These are phyloP conservation scores for Boletus tomentosulus DNA, from an alignment of 768 basidiomycete species.

Conservation along the genomic window DNA sequence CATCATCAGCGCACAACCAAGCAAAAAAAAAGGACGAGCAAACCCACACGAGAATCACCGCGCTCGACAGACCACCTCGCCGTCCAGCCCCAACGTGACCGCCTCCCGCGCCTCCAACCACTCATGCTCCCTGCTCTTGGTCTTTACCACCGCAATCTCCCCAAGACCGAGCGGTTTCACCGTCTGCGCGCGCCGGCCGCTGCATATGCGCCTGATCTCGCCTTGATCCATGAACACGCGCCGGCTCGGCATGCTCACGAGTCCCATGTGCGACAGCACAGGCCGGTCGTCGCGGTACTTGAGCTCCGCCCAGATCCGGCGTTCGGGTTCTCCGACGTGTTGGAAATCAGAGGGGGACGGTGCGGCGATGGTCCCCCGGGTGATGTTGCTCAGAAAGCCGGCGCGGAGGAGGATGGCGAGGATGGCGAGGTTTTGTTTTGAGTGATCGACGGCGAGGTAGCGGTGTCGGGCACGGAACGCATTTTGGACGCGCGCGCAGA, in stretches of 20 bases:
- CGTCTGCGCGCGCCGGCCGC: conserved; percentile 75
- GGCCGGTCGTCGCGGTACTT: conserved; percentile 92
- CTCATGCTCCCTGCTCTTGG: conserved; percentile 63
- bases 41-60: conserved; percentile 29
- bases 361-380: conserved; percentile 65
- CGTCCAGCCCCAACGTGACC: conserved; percentile 65
- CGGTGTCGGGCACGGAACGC: conserved; percentile 86
- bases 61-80: conserved; percentile 87
- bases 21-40: not conserved
- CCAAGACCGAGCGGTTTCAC: conserved; percentile 86
- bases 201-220: conserved; percentile 76
- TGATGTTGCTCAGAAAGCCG: conserved; percentile 81
- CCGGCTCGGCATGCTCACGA: conserved; percentile 82
- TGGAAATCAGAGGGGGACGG: conserved; percentile 66
- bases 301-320: conserved; percentile 88
- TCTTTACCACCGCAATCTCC: conserved; percentile 85
- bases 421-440: conserved; percentile 86
- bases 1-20: conserved; percentile 2
- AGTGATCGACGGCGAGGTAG: conserved; percentile 73
- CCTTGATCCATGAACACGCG: conserved; percentile 67
- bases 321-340: conserved; percentile 54
- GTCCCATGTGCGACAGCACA: conserved; percentile 72
- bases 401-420: conserved; percentile 87
- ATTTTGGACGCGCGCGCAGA: conserved; percentile 89
- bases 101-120: conserved; percentile 96